phyloP scores from a whole-genome alignment of 2,329 filamentous ascomycete species.

The Penicillium sp. region DNA sequence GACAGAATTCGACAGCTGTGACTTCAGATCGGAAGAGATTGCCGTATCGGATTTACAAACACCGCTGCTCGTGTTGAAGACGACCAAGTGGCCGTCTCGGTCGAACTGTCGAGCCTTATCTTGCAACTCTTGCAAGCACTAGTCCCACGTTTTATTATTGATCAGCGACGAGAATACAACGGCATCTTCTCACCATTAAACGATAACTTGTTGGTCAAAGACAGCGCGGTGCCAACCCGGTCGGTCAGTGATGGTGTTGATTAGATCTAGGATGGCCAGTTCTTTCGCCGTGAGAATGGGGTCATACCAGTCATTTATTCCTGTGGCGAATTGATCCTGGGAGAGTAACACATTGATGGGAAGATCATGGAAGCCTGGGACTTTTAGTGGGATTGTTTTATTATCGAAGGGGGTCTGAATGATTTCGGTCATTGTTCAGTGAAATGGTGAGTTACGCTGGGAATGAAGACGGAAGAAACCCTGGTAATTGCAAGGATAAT shows the following conservation, averaged over 20 bases:
- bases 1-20: background rate
- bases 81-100: constrained; percentile 1
- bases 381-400: background rate
- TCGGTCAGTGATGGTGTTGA: constrained; percentile 10
- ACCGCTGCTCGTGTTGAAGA: constrained; percentile 13
- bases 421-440: background rate
- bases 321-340: background rate
- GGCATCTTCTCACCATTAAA: constrained; percentile 7
- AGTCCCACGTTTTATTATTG: constrained; percentile 14
- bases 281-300: constrained; percentile 8
- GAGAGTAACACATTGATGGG: background rate
- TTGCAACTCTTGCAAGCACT: constrained; percentile 13
- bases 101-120: constrained; percentile 9
- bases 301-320: background rate
- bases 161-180: constrained; percentile 5
- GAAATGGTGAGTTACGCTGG: background rate
- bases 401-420: background rate
- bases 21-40: background rate
- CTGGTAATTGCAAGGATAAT: too few relatives aligned
- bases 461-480: background rate
- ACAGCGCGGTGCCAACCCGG: constrained; percentile 2
- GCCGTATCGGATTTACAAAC: background rate
- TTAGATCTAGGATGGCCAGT: constrained; percentile 6
- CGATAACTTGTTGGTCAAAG: background rate
- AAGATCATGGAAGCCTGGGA: background rate